phyloP scores from a whole-genome alignment of 495 filamentous ascomycete species.

The Penicillium desertorum region DNA sequence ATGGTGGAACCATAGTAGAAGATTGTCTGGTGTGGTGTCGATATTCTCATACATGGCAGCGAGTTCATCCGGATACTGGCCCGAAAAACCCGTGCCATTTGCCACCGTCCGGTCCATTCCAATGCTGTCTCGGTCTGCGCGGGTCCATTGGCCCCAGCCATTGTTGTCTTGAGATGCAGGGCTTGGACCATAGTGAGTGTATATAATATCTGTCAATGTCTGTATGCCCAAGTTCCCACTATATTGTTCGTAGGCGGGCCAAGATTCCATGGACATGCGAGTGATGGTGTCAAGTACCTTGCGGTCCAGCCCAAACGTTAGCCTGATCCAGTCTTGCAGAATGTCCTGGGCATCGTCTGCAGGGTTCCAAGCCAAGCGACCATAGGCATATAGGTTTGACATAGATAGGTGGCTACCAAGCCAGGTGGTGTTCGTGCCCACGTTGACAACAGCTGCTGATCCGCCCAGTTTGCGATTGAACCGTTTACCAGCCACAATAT shows the following conservation, averaged over 20 bases:
- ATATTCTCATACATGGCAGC: constrained; percentile 57
- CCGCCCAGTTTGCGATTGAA: constrained; percentile 60
- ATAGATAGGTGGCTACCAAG: constrained; percentile 66
- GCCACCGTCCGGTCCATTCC: constrained; percentile 71
- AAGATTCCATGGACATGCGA: constrained; percentile 65
- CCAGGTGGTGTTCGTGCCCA: constrained; percentile 67
- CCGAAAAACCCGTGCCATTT: constrained; percentile 64
- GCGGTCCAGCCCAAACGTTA: constrained; percentile 60
- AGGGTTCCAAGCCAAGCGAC: constrained; percentile 64
- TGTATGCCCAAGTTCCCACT: constrained; percentile 70
- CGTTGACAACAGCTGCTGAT: constrained; percentile 67
- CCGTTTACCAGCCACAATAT: constrained; percentile 59
- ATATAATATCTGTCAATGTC: constrained; percentile 66
- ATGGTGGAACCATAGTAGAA: constrained; percentile 76
- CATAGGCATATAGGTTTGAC: constrained; percentile 73
- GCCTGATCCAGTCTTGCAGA: constrained; percentile 62
- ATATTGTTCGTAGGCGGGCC: constrained; percentile 71
- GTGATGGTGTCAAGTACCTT: constrained; percentile 58
- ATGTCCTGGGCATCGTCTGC: constrained; percentile 44
- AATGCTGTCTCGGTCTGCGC: constrained; percentile 56
- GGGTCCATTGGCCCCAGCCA: constrained; percentile 72
- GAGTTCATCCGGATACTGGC: constrained; percentile 64
- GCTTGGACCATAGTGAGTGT: constrained; percentile 66
- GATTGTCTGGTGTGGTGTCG: constrained; percentile 65
- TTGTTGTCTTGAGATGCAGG: constrained; percentile 67